Conservation (phyloP, 2,329 filamentous ascomycete species). For the Aspergillus chevalieri region DNA sequence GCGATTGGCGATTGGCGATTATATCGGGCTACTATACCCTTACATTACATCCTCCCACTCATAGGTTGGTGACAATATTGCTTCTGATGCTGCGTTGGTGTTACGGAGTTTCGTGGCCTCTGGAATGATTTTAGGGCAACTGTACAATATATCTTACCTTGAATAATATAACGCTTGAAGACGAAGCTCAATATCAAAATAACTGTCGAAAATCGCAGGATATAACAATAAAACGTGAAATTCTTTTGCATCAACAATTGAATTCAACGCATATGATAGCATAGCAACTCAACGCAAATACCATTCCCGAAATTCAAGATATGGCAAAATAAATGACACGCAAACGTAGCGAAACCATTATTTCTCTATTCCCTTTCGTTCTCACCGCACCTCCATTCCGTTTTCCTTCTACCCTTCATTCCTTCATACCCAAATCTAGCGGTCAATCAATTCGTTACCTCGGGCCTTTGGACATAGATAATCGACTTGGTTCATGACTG, state of each 20-base stretch:
- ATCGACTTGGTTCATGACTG: conserved; percentile 15
- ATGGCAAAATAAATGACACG: not conserved
- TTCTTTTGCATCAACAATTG: too few species aligned
- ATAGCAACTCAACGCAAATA: too few species aligned
- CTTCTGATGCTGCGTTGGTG: not conserved
- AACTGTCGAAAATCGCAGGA: too few species aligned
- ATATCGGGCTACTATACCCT: conserved; percentile 12
- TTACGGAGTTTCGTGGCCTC: not conserved
- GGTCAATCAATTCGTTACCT: conserved; percentile 8
- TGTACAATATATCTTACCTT: too few species aligned
- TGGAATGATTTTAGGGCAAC: too few species aligned
- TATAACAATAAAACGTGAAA: too few species aligned
- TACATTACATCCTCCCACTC: too few species aligned
- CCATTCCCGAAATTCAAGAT: too few species aligned
- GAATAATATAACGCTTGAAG: not conserved
- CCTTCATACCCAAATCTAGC: not conserved
- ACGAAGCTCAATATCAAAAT: not conserved
- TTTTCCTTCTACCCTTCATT: conserved; percentile 4
- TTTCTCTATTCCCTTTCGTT: conserved; percentile 6
- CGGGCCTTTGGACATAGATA: conserved; percentile 8
- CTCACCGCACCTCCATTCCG: not conserved
- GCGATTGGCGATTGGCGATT: not conserved
- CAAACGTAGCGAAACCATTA: not conserved
- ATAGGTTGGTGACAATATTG: not conserved
- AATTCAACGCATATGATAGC: too few species aligned